Base-by-base conservation (phyloP, 1,139 yeast species). In the Groenewaldozyma sp. region DNA sequence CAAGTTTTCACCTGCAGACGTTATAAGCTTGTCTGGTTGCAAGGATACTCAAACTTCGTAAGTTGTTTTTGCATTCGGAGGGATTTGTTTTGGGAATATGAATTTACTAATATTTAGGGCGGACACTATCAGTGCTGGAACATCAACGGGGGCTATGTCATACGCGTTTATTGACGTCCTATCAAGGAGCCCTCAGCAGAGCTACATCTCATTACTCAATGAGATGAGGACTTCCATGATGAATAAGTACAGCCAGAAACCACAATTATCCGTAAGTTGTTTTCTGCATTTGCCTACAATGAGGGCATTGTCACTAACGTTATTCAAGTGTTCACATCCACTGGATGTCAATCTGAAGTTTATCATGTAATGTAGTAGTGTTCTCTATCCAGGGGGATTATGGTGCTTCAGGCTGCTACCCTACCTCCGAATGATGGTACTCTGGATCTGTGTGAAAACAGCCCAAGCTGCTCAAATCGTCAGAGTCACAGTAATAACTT, bases 71-170 rank as follows among this genome's bases (percentile, higher is more conserved):
- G 7, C n/a, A 7, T 28, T 28, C 14, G 31, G 7, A 6, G 6
- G 7, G 31, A n/a, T 7, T 28, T 13, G 6, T n/a, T n/a, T n/a
- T 6, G 31, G 14, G 14, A n/a, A 11, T 24, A 11, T 9, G 11
- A 11, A 11, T 4, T 4, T 31, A 7, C 10, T 17, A 7, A 13
- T 18, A 18, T 35, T 17, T 31, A 41, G 44, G 43, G 95, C 95
- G 4, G 95, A 86, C 59, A 82, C 96, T 1, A 67, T 67, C 21
- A 88, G 82, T 55, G 77, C 75, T 38, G 94, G 95, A 20, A 65
- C 64, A 33, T 77, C 82, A 33, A 86, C 95, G 0, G 97, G 97
- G 43, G 97, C 97, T 18, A 84, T 88, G 94, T 82, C 94, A 37
- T 86, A 81, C 71, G 82, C 96, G 1, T 87, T 88, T 55, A 74